phyloP scores from a whole-genome alignment of 805 yeast genomes.

The Saccharomycopsis babjevae region DNA sequence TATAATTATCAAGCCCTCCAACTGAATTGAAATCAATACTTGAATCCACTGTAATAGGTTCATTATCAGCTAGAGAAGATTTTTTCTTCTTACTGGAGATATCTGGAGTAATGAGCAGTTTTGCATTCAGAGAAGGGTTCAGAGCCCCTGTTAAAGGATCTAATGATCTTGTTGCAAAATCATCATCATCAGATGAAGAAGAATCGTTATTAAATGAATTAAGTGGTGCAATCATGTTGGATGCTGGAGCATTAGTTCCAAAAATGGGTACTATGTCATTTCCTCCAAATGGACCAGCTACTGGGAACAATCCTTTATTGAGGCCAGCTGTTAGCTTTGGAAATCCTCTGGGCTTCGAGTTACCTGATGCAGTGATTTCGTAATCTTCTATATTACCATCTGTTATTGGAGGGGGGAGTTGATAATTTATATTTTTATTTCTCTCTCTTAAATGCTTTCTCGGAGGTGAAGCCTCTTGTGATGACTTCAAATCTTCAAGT shows the following conservation, averaged over 20 bases:
- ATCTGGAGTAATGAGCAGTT: constrained; percentile 22
- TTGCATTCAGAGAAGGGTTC: constrained; percentile 8
- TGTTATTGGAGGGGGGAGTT: constrained; percentile 71
- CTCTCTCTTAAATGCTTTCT: constrained; percentile 50
- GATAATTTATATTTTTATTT: constrained; percentile 68
- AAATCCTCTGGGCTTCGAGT: constrained; percentile 30
- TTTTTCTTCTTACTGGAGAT: constrained; percentile 30
- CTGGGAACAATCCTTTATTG: constrained; percentile 71
- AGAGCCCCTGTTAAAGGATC: constrained; percentile 6
- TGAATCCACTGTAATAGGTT: constrained; percentile 86
- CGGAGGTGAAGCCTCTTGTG: constrained; percentile 25
- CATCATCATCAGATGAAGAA: constrained; percentile 39
- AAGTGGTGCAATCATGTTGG: background rate
- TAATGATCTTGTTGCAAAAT: constrained; percentile 22
- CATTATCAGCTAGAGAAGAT: constrained; percentile 71
- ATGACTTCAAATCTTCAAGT: constrained; percentile 20
- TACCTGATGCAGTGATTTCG: constrained; percentile 18
- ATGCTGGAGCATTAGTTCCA: constrained; percentile 32
- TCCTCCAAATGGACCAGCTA: constrained; percentile 98
- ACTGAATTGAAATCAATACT: constrained; percentile 74
- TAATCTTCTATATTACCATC: constrained; percentile 22
- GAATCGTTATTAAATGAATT: constrained; percentile 24
- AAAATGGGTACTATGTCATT: constrained; percentile 81
- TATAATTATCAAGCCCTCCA: constrained; percentile 88
- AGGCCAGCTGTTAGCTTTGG: constrained; percentile 35